A percentile compares a stretch with the other conserved stretches of the same genome.
Evolutionary conservation across 176 grass and related monocot genomes (phyloP).

Genomic region (barley (Hordeum vulgare)): DNA sequence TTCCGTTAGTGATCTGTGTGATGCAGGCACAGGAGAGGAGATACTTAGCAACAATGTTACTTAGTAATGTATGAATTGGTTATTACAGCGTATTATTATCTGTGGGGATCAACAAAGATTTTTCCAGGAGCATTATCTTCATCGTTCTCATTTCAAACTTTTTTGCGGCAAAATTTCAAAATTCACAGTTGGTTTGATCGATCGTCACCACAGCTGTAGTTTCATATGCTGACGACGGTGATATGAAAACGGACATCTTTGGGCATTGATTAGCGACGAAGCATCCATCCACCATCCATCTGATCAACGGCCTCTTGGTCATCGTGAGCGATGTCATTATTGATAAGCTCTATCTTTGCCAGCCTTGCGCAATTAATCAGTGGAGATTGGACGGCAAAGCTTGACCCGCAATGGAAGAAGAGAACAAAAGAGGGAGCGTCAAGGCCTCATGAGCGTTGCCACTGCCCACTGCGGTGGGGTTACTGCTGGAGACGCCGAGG

Average conservation of each 20-base stretch:
- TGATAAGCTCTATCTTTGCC: background rate
- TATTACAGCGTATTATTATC: too few species aligned
- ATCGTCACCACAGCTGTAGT: background rate
- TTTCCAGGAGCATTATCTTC: background rate
- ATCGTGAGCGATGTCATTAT: too few species aligned
- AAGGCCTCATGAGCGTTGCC: background rate
- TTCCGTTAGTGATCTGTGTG: slow-evolving; percentile 6
- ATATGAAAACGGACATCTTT: background rate
- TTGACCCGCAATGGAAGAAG: background rate
- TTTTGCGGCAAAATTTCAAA: background rate
- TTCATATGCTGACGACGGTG: background rate
- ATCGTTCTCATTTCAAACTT: background rate
- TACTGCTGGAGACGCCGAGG: background rate
- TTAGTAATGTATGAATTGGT: too few species aligned
- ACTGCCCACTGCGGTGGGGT: background rate
- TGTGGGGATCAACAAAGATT: background rate
- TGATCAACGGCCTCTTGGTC: too few species aligned
- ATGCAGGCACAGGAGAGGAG: too few species aligned
- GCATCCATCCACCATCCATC: background rate
- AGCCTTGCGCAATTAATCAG: background rate
- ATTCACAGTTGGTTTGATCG: background rate
- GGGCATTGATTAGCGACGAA: background rate
- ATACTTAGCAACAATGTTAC: too few species aligned
- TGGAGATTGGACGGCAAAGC: background rate
- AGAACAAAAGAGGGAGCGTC: background rate